A percentile compares a stretch with the other conserved stretches of the same genome.
phyloP scores from a whole-genome alignment of 2,329 filamentous ascomycete species.

The Blastomyces emzantsi region DNA sequence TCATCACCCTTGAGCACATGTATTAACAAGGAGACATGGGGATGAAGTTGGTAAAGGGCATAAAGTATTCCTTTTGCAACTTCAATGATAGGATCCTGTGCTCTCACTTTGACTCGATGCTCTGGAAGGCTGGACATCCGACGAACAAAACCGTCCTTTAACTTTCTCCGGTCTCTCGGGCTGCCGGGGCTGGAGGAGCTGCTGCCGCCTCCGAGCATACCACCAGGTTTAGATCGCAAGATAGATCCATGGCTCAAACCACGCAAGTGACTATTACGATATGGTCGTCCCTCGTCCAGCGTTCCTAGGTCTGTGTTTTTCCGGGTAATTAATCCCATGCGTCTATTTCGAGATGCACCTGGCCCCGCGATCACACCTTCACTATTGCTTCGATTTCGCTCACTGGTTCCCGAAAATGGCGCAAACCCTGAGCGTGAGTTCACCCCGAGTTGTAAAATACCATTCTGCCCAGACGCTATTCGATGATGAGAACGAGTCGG shows the following conservation, averaged over 20 bases:
- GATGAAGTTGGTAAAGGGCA: constrained; percentile 45
- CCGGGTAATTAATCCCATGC: constrained; percentile 52
- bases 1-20: constrained; percentile 41
- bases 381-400: constrained; percentile 52
- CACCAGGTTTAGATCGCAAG: constrained; percentile 32
- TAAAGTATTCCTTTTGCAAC: constrained; percentile 48
- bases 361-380: constrained; percentile 48
- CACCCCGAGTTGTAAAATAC: constrained; percentile 32
- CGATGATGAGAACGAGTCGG: constrained; percentile 74
- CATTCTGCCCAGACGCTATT: constrained; percentile 37
- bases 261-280: constrained; percentile 47
- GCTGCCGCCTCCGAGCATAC: constrained; percentile 25
- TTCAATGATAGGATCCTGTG: constrained; percentile 45
- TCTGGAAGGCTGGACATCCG: constrained; percentile 51
- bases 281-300: constrained; percentile 44
- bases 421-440: constrained; percentile 64
- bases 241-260: constrained; percentile 51
- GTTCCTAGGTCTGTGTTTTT: constrained; percentile 48
- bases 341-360: constrained; percentile 42
- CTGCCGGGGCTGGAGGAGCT: constrained; percentile 39
- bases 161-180: constrained; percentile 34
- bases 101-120: constrained; percentile 42
- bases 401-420: constrained; percentile 57
- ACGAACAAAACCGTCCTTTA: constrained; percentile 39
- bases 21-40: constrained; percentile 39